These are phyloP conservation scores for Suillus luteus DNA, from an alignment of 768 basidiomycete species.

Conservation along the genomic window DNA sequence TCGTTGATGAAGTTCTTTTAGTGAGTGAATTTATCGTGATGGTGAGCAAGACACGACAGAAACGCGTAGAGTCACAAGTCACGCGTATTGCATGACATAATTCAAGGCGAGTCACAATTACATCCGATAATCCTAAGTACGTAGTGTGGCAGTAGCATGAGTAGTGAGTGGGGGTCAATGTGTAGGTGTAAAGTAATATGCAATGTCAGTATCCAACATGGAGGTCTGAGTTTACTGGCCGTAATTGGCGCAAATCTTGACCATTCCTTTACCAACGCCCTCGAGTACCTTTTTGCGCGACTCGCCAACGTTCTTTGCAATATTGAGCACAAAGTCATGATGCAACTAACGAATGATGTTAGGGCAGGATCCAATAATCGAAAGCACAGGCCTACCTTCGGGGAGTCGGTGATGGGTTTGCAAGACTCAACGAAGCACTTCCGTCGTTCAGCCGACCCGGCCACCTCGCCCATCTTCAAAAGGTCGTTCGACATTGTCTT, in stretches of 20 bases:
- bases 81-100: constrained; percentile 12
- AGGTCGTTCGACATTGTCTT: constrained; percentile 60
- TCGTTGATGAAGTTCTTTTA: constrained; percentile 12
- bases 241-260: constrained; percentile 50
- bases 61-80: constrained; percentile 31
- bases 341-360: constrained; percentile 48
- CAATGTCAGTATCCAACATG: constrained; percentile 3
- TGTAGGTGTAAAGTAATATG: constrained; percentile 27
- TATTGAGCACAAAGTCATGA: constrained; percentile 59
- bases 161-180: constrained; percentile 25
- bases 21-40: constrained; percentile 20
- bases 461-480: constrained; percentile 49
- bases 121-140: background rate
- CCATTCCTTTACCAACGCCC: constrained; percentile 70
- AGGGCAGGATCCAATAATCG: constrained; percentile 5
- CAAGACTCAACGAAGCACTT: constrained; percentile 55
- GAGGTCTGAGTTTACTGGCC: constrained; percentile 24
- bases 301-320: constrained; percentile 68
- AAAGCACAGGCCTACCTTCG: constrained; percentile 33
- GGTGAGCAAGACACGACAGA: constrained; percentile 14
- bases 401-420: constrained; percentile 37
- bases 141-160: constrained; percentile 1
- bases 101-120: constrained; percentile 7
- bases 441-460: constrained; percentile 54
- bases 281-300: constrained; percentile 71